A percentile compares a stretch with the other conserved stretches of the same genome.
These are phyloP conservation scores for Cardamine chenopodiifolia DNA, from an alignment of 345 rosid genomes.

Conservation along the genomic window DNA sequence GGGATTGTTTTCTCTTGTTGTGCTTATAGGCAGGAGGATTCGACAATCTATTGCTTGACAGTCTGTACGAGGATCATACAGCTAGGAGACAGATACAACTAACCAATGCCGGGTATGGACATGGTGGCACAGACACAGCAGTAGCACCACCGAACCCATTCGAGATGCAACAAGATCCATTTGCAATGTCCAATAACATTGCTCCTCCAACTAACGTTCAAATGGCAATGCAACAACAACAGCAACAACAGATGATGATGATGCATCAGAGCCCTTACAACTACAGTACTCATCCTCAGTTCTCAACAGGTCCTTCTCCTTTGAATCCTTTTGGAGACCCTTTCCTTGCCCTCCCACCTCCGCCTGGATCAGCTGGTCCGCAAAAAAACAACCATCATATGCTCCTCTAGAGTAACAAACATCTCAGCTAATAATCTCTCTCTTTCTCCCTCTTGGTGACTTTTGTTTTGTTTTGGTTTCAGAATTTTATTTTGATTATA, in stretches of 20 bases:
- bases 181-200: constrained; percentile 60
- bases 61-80: constrained; percentile 85
- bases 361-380: constrained; percentile 36
- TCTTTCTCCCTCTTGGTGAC: not conserved
- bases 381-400: constrained; percentile 53
- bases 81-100: constrained; percentile 79
- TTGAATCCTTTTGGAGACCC: constrained; percentile 85
- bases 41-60: constrained; percentile 85
- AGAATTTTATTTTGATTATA: not conserved
- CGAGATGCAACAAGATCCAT: constrained; percentile 72
- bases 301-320: constrained; percentile 39
- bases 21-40: constrained; percentile 81
- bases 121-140: constrained; percentile 43
- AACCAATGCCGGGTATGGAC: constrained; percentile 80
- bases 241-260: constrained; percentile 47
- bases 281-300: constrained; percentile 42
- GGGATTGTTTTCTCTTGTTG: not conserved
- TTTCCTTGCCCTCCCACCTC: constrained; percentile 47
- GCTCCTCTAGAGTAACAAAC: constrained; percentile 49
- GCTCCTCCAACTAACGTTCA: constrained; percentile 83
- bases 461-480: not conserved
- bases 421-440: constrained; percentile 16
- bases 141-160: constrained; percentile 57
- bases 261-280: constrained; percentile 44
- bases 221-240: constrained; percentile 69